Conservation (phyloP, 202 grass and related monocot species). For the Saccharum hybrid region DNA sequence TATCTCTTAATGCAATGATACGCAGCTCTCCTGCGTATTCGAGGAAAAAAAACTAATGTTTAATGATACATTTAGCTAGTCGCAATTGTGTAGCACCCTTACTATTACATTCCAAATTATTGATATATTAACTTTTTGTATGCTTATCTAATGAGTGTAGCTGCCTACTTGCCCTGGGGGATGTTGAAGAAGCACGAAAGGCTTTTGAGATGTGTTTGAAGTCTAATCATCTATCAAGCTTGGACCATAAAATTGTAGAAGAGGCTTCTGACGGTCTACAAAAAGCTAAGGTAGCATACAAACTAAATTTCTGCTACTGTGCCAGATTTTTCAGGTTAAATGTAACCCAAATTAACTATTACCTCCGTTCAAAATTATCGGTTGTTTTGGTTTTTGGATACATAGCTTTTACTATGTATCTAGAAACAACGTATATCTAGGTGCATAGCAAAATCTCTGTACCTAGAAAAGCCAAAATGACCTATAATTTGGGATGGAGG, state of each 20-base stretch:
- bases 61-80: slow-evolving; percentile 33
- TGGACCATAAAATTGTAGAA: slow-evolving; percentile 58
- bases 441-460: not conserved
- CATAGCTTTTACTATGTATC: not conserved
- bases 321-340: not conserved
- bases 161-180: slow-evolving; percentile 79
- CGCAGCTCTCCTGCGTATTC: no score
- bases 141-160: slow-evolving; percentile 57
- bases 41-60: not conserved
- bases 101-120: slow-evolving; percentile 24
- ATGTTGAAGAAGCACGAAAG: slow-evolving; percentile 72
- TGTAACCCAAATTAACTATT: not conserved
- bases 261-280: slow-evolving; percentile 88
- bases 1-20: no score
- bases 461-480: not conserved
- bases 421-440: not conserved
- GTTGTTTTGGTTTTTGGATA: not conserved
- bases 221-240: slow-evolving; percentile 45
- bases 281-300: slow-evolving; percentile 70
- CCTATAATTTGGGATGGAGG: not conserved
- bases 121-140: slow-evolving; percentile 36
- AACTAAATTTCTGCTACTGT: slow-evolving; percentile 16
- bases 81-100: not conserved
- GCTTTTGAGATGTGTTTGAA: slow-evolving; percentile 80
- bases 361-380: not conserved